A percentile compares a stretch with the other conserved stretches of the same genome.
Evolutionary conservation across 768 basidiomycete genomes (phyloP).

Genomic region (Leccinellum luteum): DNA sequence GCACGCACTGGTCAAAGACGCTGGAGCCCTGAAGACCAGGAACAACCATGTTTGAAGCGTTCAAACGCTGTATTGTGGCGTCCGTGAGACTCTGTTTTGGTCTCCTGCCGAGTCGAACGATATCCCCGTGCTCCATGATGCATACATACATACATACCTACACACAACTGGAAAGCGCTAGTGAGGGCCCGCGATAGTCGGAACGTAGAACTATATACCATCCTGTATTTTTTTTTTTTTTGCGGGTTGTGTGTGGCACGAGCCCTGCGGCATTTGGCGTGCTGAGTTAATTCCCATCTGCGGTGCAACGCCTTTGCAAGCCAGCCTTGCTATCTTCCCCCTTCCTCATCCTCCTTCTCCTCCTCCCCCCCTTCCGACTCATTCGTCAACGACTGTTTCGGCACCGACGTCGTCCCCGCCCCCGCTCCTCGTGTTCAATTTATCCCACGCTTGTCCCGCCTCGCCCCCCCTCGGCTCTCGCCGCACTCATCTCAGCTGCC

Average conservation of each 20-base stretch:
- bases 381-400: neutral
- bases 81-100: no score
- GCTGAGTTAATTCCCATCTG: constrained; percentile 40
- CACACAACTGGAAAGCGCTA: no score
- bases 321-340: constrained; percentile 29
- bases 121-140: no score
- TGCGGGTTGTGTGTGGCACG: neutral
- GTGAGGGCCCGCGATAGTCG: no score
- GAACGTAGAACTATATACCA: no score
- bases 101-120: no score
- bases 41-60: no score
- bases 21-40: no score
- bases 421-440: neutral
- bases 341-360: neutral
- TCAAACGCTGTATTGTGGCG: no score
- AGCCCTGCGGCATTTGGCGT: constrained; percentile 28
- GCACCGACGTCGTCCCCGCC: neutral
- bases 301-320: constrained; percentile 28
- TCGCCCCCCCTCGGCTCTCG: neutral
- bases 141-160: no score
- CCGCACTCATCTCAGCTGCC: neutral
- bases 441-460: neutral
- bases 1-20: no score
- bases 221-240: neutral
- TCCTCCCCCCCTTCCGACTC: neutral